phyloP scores from a whole-genome alignment of 371 early-diverging fungal genomes.

The Saksenaea vasiformis region DNA sequence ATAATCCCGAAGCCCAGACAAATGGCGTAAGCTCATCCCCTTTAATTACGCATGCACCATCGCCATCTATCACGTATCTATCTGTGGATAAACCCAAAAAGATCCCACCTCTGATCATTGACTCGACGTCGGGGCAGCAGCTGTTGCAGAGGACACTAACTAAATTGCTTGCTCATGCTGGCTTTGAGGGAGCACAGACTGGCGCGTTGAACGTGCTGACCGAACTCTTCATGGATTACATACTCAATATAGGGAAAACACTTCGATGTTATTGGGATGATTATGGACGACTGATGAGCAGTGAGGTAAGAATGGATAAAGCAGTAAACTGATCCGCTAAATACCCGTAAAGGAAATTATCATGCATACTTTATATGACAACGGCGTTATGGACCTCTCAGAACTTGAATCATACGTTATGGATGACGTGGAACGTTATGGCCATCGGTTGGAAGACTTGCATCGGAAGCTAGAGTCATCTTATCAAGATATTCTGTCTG shows the following conservation, averaged over 20 bases:
- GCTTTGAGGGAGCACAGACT: constrained; percentile 80
- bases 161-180: constrained; percentile 80
- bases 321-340: neutral
- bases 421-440: constrained; percentile 75
- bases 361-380: constrained; percentile 80
- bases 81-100: constrained; percentile 4
- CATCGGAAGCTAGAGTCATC: constrained; percentile 71
- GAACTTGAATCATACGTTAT: constrained; percentile 78
- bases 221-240: constrained; percentile 76
- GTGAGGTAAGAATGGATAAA: constrained; percentile 58
- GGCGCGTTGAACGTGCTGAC: constrained; percentile 74
- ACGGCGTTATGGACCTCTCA: constrained; percentile 67
- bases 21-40: neutral
- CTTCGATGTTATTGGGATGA: constrained; percentile 79
- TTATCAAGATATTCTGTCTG: constrained; percentile 57
- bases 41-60: neutral
- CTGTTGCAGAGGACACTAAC: constrained; percentile 65
- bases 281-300: constrained; percentile 69
- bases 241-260: constrained; percentile 82
- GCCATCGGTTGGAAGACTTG: constrained; percentile 71
- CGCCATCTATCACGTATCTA: neutral
- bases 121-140: constrained; percentile 57
- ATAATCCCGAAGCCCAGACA: constrained; percentile 1
- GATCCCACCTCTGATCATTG: constrained; percentile 61
- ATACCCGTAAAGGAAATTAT: constrained; percentile 69